These are phyloP conservation scores for Thielaviopsis cerberus DNA, from an alignment of 2,329 filamentous ascomycete species.

Conservation along the genomic window DNA sequence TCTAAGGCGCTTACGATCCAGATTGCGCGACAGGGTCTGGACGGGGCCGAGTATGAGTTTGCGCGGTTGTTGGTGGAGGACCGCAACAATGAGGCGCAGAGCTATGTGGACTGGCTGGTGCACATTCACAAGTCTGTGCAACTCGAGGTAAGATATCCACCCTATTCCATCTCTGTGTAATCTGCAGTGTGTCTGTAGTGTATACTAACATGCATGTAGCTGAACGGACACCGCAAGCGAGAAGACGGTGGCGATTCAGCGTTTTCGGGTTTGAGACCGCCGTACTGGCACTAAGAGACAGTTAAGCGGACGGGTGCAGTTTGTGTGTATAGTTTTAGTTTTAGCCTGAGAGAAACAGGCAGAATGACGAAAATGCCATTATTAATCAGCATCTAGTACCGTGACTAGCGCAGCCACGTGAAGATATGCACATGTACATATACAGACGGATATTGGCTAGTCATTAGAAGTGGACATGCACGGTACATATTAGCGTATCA, in stretches of 20 bases:
- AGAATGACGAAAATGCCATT: no score
- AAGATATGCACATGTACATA: no score
- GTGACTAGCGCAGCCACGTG: no score
- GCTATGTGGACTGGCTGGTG: constrained; percentile 96
- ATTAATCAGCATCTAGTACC: no score
- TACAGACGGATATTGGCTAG: no score
- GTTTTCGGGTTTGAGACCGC: constrained; percentile 39
- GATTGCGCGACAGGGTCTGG: constrained; percentile 75
- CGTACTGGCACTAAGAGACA: constrained; percentile 28
- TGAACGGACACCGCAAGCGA: constrained; percentile 53
- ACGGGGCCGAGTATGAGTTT: constrained; percentile 94
- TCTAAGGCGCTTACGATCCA: constrained; percentile 80
- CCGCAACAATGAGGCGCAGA: constrained; percentile 91
- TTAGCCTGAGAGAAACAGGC: no score
- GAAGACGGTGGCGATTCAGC: constrained; percentile 38
- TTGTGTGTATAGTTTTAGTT: neutral
- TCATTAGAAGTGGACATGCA: no score
- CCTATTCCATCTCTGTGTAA: neutral
- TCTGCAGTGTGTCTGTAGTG: no score
- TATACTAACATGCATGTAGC: constrained; percentile 21
- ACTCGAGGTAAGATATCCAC: constrained; percentile 48
- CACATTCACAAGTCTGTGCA: constrained; percentile 87
- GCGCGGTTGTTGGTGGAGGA: constrained; percentile 81
- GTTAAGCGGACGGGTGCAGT: neutral
- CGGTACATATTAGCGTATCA: no score